Evolutionary conservation across 208 protist species (phyloP), one percentile per base, ranked within the genome.

Genomic region (Leptomonas pyrrhocoris): DNA sequence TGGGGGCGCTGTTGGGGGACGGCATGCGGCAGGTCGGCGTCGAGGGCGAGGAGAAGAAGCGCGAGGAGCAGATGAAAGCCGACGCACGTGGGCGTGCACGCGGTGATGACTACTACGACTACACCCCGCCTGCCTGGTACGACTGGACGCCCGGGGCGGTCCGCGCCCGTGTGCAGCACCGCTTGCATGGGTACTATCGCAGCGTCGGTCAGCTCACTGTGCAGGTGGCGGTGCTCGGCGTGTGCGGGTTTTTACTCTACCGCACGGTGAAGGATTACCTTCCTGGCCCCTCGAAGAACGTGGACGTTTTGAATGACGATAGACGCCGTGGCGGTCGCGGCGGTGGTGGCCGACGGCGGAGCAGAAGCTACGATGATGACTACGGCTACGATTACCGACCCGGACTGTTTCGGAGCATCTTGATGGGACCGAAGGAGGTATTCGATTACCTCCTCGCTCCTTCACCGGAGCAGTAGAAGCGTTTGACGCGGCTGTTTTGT

Each of bases 371-470:
- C 67, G 27, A 57, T 8, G 48, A 76, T 38, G 49, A 70, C 30
- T 72, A 80, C 58, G 73, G 57, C 45, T 48, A 78, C 48, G 60
- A 80, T 46, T 58, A 80, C 51, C 81, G 79, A 0, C 73, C 67
- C 3, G 73, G 83, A 6, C 79, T 94, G 34, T 38, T 91, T 15
- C 83, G 86, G 21, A 91, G 84, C 58, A 77, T 92, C 23, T 30
- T 92, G 48, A 79, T 94, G 59, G 89, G 89, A 0, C 89, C 89
- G 16, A 92, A 92, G 80, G 89, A 92, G 61, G 76, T 94, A 48
- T 85, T 91, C 45, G 89, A 94, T 59, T 94, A 94, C 71, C 55
- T 94, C 15, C 74, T 94, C 19, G 85, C 86, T 42, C 86, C 89
- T 2, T 19, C 43, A 11, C 71, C 67, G 11, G 40, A 55, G 34